Evolutionary conservation across 1,284 basidiomycete genomes (phyloP), one percentile per base, ranked within the genome.

Genomic region (Puccinia hordei): DNA sequence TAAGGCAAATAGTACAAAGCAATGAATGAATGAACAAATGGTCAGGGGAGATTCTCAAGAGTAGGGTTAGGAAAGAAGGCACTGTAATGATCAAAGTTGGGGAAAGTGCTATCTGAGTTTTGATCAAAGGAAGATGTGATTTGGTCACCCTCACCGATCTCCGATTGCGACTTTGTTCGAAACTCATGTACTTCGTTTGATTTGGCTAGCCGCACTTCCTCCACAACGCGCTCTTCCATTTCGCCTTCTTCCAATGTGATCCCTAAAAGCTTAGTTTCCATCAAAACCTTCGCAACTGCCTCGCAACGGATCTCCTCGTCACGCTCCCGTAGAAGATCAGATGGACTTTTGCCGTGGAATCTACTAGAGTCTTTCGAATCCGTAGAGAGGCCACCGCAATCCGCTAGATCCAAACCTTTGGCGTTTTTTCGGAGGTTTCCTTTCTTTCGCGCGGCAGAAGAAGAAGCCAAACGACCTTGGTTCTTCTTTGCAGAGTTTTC

Each of bases 401-500:
- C 33, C 12, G 33, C 55, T 30, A 44, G 2, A 59, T 57, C 30
- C 53, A 41, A 33, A n/a, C 57, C 71, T 57, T 59, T 68, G 15
- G 61, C 35, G 33, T 51, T 46, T 55, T 80, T 80, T 55, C 71
- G 30, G 44, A n/a, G 15, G 27, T 59, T 30, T 13, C 55, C 44
- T 33, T 63, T 73, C 65, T 80, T 73, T 71, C 27, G 61, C 30
- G 59, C 30, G 19, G 68, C 72, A 38, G 57, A 33, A 61, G 61
- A 38, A 17, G 78, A 51, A 27, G 38, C 65, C 63, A 24, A 44
- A 33, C 69, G 17, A 24, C 46, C 51, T 51, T 61, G 38, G 49
- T 80, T 75, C 69, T 81, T 72, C 79, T 81, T 57, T 80, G 77
- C 13, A 80, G 78, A n/a, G 82, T 63, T 15, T 73, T 59, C 57